Evolutionary conservation across 305 asterid species (phyloP), one percentile per base, ranked within the genome.

Genomic region (Fraxinus sp.): DNA sequence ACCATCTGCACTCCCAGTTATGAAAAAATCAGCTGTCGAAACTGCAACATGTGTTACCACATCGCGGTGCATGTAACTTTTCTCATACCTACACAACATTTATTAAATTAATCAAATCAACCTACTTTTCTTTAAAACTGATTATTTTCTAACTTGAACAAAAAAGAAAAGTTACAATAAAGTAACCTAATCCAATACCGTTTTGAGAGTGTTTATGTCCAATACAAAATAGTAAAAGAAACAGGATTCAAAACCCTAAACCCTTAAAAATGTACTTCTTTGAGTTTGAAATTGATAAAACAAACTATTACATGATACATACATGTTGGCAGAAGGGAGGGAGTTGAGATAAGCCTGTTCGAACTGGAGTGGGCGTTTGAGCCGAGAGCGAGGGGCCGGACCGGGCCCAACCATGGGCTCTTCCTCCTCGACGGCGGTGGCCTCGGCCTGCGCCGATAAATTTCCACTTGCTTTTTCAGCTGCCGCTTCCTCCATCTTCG

Each of bases 31-130:
- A 78, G 97, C 99, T 9, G 91, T 85, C 4, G 99, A 96, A 44
- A 94, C 98, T 26, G 98, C 98, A 41, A 96, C 98, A 87, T 96
- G 99, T 33, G 98, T 96, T 70, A 96, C 98, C 83, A 94, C 98
- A 85, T 96, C 98, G 32, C 98, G 94, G 78, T 96, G 99, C 99
- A 96, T 96, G 84, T 93, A 96, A 87, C 98, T 96, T 89, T 96
- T 96, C 94, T 96, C 99, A 59, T 96, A 96, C 99, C 99, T 96
- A 86, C 85, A 85, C 70, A 52, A 32, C 18, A 57, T 78, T 33
- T 64, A 74, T 64, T 78, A 44, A 49, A 81, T 64, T n/a, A 74
- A 52, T 84, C 35, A 39, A 70, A 36, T 55, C 79, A 49, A 82
- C 76, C 36, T 11, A 80, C 37, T 28, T 62, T 14, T 18, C 41